These are phyloP conservation scores for Linderina pennispora DNA, from an alignment of 192 early-diverging fungal genomes.

Conservation along the genomic window DNA sequence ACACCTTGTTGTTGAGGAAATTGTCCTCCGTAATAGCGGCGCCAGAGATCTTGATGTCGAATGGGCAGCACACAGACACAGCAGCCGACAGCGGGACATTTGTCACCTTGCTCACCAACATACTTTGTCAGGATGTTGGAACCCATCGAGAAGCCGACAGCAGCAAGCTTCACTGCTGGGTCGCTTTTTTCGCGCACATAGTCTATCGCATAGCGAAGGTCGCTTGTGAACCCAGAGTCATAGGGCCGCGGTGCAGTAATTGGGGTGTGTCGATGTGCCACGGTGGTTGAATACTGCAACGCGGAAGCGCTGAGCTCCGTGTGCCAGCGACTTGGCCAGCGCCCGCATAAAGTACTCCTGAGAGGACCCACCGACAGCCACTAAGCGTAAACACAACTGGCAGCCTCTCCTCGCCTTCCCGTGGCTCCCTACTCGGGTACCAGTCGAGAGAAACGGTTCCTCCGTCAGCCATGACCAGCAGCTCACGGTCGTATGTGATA, in stretches of 20 bases:
- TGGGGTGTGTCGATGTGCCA: conserved; percentile 68
- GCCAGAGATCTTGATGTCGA: conserved; percentile 57
- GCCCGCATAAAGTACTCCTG: conserved; percentile 84
- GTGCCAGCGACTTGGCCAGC: conserved; percentile 52
- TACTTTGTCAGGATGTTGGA: conserved; percentile 88
- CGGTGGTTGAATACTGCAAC: conserved; percentile 75
- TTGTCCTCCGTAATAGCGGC: conserved; percentile 35
- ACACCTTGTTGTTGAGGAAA: conserved; percentile 51
- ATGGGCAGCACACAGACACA: conserved; percentile 80
- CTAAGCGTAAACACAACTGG: conserved; percentile 73
- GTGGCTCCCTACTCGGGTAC: conserved; percentile 50
- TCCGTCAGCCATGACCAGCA: conserved; percentile 60
- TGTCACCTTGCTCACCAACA: conserved; percentile 68
- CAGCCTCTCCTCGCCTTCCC: conserved; percentile 44
- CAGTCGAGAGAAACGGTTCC: conserved; percentile 85
- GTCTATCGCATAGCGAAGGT: conserved; percentile 35
- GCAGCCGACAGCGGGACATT: conserved; percentile 63
- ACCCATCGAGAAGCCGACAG: conserved; percentile 84
- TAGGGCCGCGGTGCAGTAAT: conserved; percentile 73
- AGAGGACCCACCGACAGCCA: conserved; percentile 88
- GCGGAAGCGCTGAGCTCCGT: conserved; percentile 48
- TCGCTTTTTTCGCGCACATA: conserved; percentile 30
- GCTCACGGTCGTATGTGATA: conserved; percentile 36
- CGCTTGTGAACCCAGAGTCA: conserved; percentile 71
- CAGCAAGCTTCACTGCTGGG: conserved; percentile 54